Evolutionary conservation across 1,284 basidiomycete genomes (phyloP).

Genomic region (Fomitiporia mediterranea): DNA sequence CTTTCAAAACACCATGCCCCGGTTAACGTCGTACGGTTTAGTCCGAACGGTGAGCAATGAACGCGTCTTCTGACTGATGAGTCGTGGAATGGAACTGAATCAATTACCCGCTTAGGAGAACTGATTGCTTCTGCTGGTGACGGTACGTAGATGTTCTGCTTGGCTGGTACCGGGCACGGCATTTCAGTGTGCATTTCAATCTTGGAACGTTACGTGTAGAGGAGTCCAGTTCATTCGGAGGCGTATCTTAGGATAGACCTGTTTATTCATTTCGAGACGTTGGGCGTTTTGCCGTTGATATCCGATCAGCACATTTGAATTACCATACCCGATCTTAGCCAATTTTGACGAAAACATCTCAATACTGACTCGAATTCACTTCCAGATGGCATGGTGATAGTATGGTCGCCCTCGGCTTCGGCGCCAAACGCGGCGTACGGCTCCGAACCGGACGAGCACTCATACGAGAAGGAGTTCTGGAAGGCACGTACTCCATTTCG

Average conservation of each 20-base stretch:
- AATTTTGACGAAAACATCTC: constrained; percentile 16
- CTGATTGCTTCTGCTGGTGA: constrained; percentile 91
- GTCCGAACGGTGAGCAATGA: constrained; percentile 74
- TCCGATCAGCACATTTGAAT: neutral
- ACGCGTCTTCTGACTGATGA: constrained; percentile 16
- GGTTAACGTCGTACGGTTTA: constrained; percentile 96
- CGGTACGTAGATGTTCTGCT: constrained; percentile 60
- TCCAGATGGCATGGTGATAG: constrained; percentile 92
- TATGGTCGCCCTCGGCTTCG: constrained; percentile 84
- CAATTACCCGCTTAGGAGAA: constrained; percentile 51
- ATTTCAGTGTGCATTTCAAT: no score
- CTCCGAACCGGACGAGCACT: constrained; percentile 76
- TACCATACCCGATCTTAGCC: constrained; percentile 6
- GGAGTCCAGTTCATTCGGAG: neutral
- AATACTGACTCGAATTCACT: constrained; percentile 16
- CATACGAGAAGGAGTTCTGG: constrained; percentile 95
- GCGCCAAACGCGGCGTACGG: constrained; percentile 73
- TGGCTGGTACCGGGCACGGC: no score
- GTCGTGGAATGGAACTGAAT: constrained; percentile 2
- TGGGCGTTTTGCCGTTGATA: neutral
- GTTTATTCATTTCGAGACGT: neutral
- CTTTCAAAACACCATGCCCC: constrained; percentile 90
- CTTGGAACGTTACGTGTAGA: neutral
- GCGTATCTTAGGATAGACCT: neutral
- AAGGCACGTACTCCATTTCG: constrained; percentile 86